Base-by-base conservation (phyloP, 441 rosid genomes). In the Capsella rubella region DNA sequence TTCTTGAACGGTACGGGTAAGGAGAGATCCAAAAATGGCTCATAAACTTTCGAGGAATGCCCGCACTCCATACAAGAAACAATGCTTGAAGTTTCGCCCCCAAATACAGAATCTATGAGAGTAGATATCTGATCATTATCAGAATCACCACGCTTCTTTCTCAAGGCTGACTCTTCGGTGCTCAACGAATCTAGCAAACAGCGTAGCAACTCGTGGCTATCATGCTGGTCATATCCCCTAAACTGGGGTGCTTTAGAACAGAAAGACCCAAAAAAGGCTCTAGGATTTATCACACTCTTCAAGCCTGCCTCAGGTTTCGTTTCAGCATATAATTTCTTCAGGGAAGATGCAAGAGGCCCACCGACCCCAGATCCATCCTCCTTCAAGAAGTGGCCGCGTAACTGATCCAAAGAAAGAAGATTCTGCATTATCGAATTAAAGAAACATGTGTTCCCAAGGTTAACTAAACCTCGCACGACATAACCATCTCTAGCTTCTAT, bases 391-490 rank as follows among this genome's bases (percentile, higher is more conserved):
- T 81, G 83, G 68, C 86, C 79, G 42, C 84, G 80, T 67, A 95
- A 80, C 72, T 63, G 83, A 56, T 82, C 84, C 76, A 95, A 73
- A 3, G 96, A 87, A 43, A 95, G 80, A 73, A 95, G 86, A 84
- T 95, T 95, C 82, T 95, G 99, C 91, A 90, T 76, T 16, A 95
- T 84, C 0, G 99, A 95, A 81, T 95, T 95, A 56, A 95, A 93
- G 83, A 91, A 95, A 84, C 99, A 95, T 43, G 98, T 91, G 69
- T 93, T 95, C 56, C 98, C 99, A 63, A 94, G 95, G 83, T 94
- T 94, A 46, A 79, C 86, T 85, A 94, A 73, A 45, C 99, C 99
- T 71, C 96, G 80, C 40, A 83, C 95, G 51, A 78, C 78, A 72
- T 83, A 91, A 52, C 87, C 81, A 50, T 79, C 83, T 73, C 79